These are phyloP conservation scores for Penicillium flavigenum DNA, from an alignment of 495 filamentous ascomycete genomes.

Conservation along the genomic window DNA sequence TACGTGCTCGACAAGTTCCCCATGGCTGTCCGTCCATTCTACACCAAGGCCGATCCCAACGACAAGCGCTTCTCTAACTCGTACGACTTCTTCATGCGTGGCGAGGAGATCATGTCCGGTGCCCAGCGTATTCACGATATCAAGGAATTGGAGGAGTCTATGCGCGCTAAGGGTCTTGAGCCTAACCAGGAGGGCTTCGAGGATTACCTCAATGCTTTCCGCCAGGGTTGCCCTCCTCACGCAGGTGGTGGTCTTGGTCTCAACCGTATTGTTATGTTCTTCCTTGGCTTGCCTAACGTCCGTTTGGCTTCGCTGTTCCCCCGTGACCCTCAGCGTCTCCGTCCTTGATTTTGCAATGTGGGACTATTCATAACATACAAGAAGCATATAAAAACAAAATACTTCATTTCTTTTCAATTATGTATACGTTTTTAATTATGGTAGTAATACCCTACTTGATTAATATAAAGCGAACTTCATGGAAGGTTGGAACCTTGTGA, in stretches of 20 bases:
- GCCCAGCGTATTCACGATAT: slow-evolving; percentile 83
- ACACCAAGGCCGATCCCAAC: slow-evolving; percentile 74
- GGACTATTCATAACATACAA: slow-evolving; percentile 1
- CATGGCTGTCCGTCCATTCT: slow-evolving; percentile 80
- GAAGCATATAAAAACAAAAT: slow-evolving; percentile 17
- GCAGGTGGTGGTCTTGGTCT: slow-evolving; percentile 85
- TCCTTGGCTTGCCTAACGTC: slow-evolving; percentile 78
- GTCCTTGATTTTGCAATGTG: slow-evolving; percentile 51
- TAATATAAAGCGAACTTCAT: background rate
- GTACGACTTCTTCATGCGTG: slow-evolving; percentile 94
- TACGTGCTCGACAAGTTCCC: slow-evolving; percentile 93
- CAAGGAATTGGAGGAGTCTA: slow-evolving; percentile 63
- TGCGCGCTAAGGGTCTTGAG: slow-evolving; percentile 71
- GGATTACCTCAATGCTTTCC: slow-evolving; percentile 82
- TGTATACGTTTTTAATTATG: background rate
- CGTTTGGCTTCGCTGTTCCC: slow-evolving; percentile 77
- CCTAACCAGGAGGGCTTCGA: slow-evolving; percentile 71
- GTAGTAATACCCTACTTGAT: background rate
- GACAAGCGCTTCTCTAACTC: slow-evolving; percentile 72
- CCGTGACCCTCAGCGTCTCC: slow-evolving; percentile 78
- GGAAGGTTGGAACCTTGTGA: background rate
- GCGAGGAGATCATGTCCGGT: slow-evolving; percentile 85
- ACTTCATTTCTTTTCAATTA: background rate
- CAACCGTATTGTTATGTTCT: slow-evolving; percentile 88
- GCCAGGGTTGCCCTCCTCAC: slow-evolving; percentile 75